Base-by-base conservation (phyloP, 2,329 filamentous ascomycete genomes). In the Colletotrichum musae region DNA sequence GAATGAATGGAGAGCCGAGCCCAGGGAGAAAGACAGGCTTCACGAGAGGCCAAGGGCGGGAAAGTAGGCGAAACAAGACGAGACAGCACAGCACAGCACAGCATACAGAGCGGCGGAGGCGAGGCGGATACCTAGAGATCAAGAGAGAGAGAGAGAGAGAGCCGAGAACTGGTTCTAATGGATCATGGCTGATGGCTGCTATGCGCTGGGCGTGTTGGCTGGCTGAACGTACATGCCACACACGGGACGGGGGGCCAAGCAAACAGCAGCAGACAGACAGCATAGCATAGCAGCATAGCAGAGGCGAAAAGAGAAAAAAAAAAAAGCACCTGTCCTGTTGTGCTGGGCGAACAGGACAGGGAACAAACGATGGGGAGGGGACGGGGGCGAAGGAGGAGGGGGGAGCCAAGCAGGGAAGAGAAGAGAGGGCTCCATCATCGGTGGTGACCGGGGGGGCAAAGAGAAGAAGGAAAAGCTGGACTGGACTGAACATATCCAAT, bases 171-270 rank as follows among this genome's bases (percentile, higher is more conserved):
- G 15, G 47, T 28, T 51, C 12, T 43, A 12, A 43, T 16, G 41
- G 43, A 26, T 60, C 47, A 52, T 43, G 58, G 58, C 32, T 51
- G 48, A 60, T 24, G 58, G 41, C 43, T 50, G 57, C 28, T 18
- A 58, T 58, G 54, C 39, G 54, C 39, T 43, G 39, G 53, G 39
- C 39, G 53, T 28, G 32, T n/a, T 47, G 36, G n/a, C 13, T 58
- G 58, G 58, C 58, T 61, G 48, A 48, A n/a, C 26, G 13, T 26
- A 21, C 32, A 36, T 36, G 45, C 45, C 41, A 41, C 48, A 15
- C 36, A 39, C 45, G 57, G 57, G 47, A 43, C 41, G 28, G 39
- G 28, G 21, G 15, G 1, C 24, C 41, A 58, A 50, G 21, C 18
- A 59, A 26, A 28, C 43, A 50, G 36, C 24, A 43, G 24, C 43